phyloP scores from a whole-genome alignment of 306 rosid species.

The Medicago arabica region DNA sequence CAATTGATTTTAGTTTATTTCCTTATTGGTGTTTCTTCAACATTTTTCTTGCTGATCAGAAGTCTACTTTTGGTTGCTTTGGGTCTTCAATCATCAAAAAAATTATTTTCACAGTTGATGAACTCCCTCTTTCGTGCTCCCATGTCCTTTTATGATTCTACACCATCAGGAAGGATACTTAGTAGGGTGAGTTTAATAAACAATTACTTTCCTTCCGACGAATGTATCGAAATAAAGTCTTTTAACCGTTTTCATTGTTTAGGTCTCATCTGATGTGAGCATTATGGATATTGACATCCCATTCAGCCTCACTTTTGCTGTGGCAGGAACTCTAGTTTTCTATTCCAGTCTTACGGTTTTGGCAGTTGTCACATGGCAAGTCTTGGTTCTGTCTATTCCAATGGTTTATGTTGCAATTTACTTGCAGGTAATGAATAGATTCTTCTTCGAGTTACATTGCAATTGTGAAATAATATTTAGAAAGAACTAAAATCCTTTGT shows the following conservation, averaged over 20 bases:
- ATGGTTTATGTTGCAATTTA: constrained; percentile 49
- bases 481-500: too few species aligned
- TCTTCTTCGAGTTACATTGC: neutral
- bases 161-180: constrained; percentile 71
- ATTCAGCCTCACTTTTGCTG: constrained; percentile 28
- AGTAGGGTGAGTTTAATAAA: constrained; percentile 54
- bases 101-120: constrained; percentile 47
- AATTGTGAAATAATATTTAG: too few species aligned
- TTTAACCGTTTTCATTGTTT: neutral
- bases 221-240: neutral
- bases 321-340: constrained; percentile 25
- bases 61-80: constrained; percentile 30
- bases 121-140: constrained; percentile 70
- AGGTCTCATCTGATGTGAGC: constrained; percentile 67
- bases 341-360: constrained; percentile 49
- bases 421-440: constrained; percentile 52
- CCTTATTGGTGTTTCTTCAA: constrained; percentile 39
- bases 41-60: constrained; percentile 43
- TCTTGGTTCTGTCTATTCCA: constrained; percentile 53
- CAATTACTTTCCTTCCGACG: neutral
- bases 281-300: constrained; percentile 60
- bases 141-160: constrained; percentile 65
- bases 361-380: constrained; percentile 61
- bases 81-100: constrained; percentile 54
- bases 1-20: constrained; percentile 47